Evolutionary conservation across 2,329 filamentous ascomycete genomes (phyloP), one percentile per base, ranked within the genome.

Genomic region (Aphanocladium album): DNA sequence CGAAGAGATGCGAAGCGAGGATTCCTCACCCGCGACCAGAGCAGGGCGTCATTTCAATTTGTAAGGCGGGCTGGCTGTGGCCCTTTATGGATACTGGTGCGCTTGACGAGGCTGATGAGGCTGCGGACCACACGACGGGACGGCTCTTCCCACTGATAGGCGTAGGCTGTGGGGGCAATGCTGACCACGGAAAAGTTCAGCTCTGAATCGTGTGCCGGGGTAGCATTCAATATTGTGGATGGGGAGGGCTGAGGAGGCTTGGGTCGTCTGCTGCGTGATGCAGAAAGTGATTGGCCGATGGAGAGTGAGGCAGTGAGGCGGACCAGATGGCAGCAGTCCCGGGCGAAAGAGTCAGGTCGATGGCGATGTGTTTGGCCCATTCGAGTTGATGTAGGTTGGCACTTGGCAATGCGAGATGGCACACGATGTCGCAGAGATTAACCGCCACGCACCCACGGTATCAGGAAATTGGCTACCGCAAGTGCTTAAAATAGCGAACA

Each of bases 91-190:
- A 30, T 43, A 39, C 37, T 27, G 27, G 30, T 7, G 23, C 14
- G 39, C 11, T 50, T 54, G 7, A 33, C 45, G 25, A 56, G 59
- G 51, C 59, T 55, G 59, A 56, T 55, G 58, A 56, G 59, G 59
- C 59, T 60, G 59, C 25, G 59, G 59, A 49, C 30, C 39, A 43
- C 23, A 39, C 16, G 30, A 56, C 59, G 59, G 59, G 33, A 60
- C 59, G 52, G 57, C 50, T 54, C 57, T 60, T 60, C 41, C 57
- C 50, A 54, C 35, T 55, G 37, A 45, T 53, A 53, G 50, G 25
- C 25, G 25, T 51, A 25, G 23, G 27, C 19, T n/a, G 57, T 43
- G 53, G 53, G 53, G 53, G 52, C 46, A 33, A 35, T 58, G 56
- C 46, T 58, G 56, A 51, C 56, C 8, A 30, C 46, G n/a, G 37